Evolutionary conservation across 2,329 filamentous ascomycete species (phyloP), one percentile per base, ranked within the genome.

Genomic region (Colletotrichum somersetense): DNA sequence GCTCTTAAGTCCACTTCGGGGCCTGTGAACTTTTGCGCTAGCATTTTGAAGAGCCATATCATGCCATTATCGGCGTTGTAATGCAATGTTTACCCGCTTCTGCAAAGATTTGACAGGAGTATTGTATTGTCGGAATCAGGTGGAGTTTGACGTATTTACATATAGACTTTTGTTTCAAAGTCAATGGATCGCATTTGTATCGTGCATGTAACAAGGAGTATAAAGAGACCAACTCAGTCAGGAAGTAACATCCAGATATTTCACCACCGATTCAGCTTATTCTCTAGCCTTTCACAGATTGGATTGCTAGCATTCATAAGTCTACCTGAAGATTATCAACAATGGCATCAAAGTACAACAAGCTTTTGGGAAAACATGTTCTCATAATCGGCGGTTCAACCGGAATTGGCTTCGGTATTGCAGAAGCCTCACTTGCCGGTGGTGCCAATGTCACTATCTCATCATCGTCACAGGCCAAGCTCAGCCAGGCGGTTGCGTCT

Each of bases 361-460:
- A 78, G 14, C 75, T 79, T 12, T 57, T 72, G 46, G 81, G 78
- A 38, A 78, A 77, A 56, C 81, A 81, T 72, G 80, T 91, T 74
- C 86, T 93, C 53, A 80, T 93, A 76, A 84, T 92, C 62, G 91
- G 91, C 55, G 91, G 89, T 50, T 88, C 88, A 1, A 85, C 87
- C 16, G 91, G 91, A 66, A 90, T 93, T 53, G 91, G 91, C 48
- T 89, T 86, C 74, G 85, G 81, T 66, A 88, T 90, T 12, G 90
- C 91, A 66, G 86, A 91, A 82, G 87, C 85, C 4, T 81, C 84
- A 12, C 77, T 92, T 50, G 86, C 87, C 62, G 81, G 86, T 71
- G 89, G 88, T 38, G 87, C 87, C 57, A 78, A 78, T 20, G 87
- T 92, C 20, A 86, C 83, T 52, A 86, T 93, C 75, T 87, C 88